Conservation (phyloP, 805 yeast species). For the Diddensiella santjacobensis region DNA sequence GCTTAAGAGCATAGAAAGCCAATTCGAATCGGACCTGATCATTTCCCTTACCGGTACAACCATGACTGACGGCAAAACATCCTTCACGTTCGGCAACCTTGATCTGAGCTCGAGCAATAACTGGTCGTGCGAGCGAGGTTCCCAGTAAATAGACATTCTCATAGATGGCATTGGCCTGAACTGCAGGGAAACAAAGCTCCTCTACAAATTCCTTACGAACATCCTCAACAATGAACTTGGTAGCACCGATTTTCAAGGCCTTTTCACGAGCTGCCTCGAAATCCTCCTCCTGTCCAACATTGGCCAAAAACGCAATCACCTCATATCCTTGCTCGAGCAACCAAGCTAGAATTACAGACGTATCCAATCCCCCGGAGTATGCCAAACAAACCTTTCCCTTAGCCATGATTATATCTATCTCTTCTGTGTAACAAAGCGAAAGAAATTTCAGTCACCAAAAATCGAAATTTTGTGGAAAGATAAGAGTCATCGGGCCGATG, state of each 20-base stretch:
- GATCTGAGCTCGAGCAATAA: conserved; percentile 97
- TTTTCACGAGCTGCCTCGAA: conserved; percentile 95
- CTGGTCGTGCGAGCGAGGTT: conserved; percentile 98
- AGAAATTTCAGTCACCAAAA: too few species aligned
- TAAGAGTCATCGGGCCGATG: too few species aligned
- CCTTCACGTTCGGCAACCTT: conserved; percentile 95
- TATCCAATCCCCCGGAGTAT: conserved; percentile 98
- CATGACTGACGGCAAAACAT: conserved; percentile 97
- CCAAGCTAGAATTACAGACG: conserved; percentile 98
- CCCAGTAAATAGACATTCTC: conserved; percentile 96
- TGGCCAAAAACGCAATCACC: conserved; percentile 96
- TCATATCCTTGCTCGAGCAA: conserved; percentile 96
- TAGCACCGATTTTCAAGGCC: conserved; percentile 95
- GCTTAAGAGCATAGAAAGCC: conserved; percentile 95
- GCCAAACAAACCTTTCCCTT: conserved; percentile 99
- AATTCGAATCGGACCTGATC: conserved; percentile 98
- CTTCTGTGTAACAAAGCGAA: too few species aligned
- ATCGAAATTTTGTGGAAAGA: too few species aligned
- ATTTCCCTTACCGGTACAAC: conserved; percentile 99
- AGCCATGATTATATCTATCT: conserved; percentile 67
- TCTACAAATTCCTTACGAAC: conserved; percentile 94
- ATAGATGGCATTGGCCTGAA: conserved; percentile 95
- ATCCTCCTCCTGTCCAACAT: conserved; percentile 99
- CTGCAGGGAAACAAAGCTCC: conserved; percentile 91
- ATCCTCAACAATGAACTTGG: conserved; percentile 90